Evolutionary conservation across 495 filamentous ascomycete genomes (phyloP), one percentile per base, ranked within the genome.

Genomic region (Daldinia grandis): DNA sequence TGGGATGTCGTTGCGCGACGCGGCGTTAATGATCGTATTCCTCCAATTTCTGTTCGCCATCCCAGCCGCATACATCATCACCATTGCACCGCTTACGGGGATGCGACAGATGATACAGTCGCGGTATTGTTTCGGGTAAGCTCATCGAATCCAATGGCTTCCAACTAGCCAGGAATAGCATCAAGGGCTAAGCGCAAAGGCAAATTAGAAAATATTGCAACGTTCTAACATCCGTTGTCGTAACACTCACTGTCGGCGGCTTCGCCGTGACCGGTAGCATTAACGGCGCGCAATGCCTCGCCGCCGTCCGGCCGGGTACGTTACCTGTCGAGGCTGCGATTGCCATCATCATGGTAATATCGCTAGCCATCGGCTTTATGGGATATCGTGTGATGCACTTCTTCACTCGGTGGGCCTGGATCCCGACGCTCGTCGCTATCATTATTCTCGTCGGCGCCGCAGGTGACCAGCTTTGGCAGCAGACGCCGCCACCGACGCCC

Each of bases 341-440:
- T 67, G 74, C 85, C 62, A 85, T 87, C 62, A 81, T 80, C 33
- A 82, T 83, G 54, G 73, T 86, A 2, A 76, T 80, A 15, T 81
- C 84, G 25, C 79, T 87, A 28, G 74, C 75, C 5, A 79, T 83
- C 7, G 84, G 82, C 0, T 81, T 88, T 57, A 76, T 84, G 58
- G 86, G 86, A 5, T 87, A 86, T 71, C 78, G 78, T 17, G 78
- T 83, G 17, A 73, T 88, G 49, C 86, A 87, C 55, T 68, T 85
- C 21, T 87, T 82, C 72, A 81, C 86, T 72, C 83, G 86, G 12
- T 88, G 82, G 81, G 81, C 81, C 15, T 87, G 86, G 86, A 84
- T 87, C 30, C 84, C 86, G 15, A 83, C 81, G 21, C 76, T 87
- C 2, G 74, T 87, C 17, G 78, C 84, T 9, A 77, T 87, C 10